Evolutionary conservation across 2,329 filamentous ascomycete genomes (phyloP).

Genomic region (Coniella vitis): DNA sequence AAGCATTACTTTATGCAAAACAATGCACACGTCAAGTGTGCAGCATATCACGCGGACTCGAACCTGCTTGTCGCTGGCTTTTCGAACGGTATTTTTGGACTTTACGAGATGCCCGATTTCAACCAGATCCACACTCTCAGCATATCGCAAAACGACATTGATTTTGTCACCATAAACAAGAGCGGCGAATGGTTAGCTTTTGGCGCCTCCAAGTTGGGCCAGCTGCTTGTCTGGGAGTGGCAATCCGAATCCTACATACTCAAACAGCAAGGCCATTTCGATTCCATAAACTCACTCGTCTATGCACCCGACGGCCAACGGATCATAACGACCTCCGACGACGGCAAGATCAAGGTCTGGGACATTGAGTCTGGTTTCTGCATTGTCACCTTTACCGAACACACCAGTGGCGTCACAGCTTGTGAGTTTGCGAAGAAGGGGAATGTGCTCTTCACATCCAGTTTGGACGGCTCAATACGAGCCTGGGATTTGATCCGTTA

Average conservation of each 20-base stretch:
- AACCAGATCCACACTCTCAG: constrained; percentile 88
- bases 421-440: constrained; percentile 94
- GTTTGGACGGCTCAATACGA: constrained; percentile 85
- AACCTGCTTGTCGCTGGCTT: constrained; percentile 96
- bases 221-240: constrained; percentile 99
- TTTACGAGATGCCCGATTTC: constrained; percentile 95
- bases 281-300: constrained; percentile 86
- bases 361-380: constrained; percentile 95
- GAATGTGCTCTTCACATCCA: constrained; percentile 92
- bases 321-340: constrained; percentile 89
- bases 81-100: constrained; percentile 84
- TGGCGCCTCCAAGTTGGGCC: constrained; percentile 88
- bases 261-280: constrained; percentile 96
- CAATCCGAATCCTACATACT: constrained; percentile 98
- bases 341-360: constrained; percentile 98
- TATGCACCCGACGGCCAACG: constrained; percentile 92
- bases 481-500: constrained; percentile 96
- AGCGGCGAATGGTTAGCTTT: constrained; percentile 96
- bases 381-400: constrained; percentile 95
- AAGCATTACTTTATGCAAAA: constrained; percentile 92
- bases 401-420: constrained; percentile 87
- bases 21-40: constrained; percentile 78
- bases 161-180: constrained; percentile 89
- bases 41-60: constrained; percentile 78
- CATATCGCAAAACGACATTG: constrained; percentile 95